A percentile compares a stretch with the other conserved stretches of the same genome.
phyloP scores from a whole-genome alignment of 2,329 filamentous ascomycete genomes.

The Coniochaeta ligniaria region DNA sequence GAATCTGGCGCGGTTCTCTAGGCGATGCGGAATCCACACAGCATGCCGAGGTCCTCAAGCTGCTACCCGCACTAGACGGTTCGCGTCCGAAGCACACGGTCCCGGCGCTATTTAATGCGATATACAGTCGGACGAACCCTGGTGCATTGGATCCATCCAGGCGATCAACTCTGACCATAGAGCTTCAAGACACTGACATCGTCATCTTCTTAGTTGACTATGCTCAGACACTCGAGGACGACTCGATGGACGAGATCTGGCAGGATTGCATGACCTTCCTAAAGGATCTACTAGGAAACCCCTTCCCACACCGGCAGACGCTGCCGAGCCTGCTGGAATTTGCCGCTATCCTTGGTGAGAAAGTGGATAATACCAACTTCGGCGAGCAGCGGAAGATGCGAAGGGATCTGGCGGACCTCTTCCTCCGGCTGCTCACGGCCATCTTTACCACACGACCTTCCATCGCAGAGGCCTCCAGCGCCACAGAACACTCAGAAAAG shows the following conservation, averaged over 20 bases:
- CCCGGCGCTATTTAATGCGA: conserved; percentile 89
- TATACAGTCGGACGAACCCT: conserved; percentile 91
- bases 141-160: conserved; percentile 67
- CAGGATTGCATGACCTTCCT: conserved; percentile 87
- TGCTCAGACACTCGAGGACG: conserved; percentile 82
- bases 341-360: conserved; percentile 81
- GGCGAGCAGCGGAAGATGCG: conserved; percentile 91
- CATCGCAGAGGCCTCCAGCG: conserved; percentile 48
- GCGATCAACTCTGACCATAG: conserved; percentile 83
- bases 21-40: conserved; percentile 38
- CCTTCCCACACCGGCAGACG: conserved; percentile 89
- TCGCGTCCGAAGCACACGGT: conserved; percentile 87
- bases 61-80: conserved; percentile 85
- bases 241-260: conserved; percentile 98
- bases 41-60: conserved; percentile 65
- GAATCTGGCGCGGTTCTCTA: conserved; percentile 63
- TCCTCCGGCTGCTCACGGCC: conserved; percentile 81
- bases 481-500: conserved; percentile 25
- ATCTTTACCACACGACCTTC: conserved; percentile 86
- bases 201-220: conserved; percentile 89
- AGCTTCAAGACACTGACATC: conserved; percentile 74
- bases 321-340: conserved; percentile 83
- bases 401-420: conserved; percentile 81
- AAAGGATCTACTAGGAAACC: conserved; percentile 83
- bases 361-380: conserved; percentile 96